phyloP scores from a whole-genome alignment of 202 grass and related monocot species.

The Zoysia matrella region DNA sequence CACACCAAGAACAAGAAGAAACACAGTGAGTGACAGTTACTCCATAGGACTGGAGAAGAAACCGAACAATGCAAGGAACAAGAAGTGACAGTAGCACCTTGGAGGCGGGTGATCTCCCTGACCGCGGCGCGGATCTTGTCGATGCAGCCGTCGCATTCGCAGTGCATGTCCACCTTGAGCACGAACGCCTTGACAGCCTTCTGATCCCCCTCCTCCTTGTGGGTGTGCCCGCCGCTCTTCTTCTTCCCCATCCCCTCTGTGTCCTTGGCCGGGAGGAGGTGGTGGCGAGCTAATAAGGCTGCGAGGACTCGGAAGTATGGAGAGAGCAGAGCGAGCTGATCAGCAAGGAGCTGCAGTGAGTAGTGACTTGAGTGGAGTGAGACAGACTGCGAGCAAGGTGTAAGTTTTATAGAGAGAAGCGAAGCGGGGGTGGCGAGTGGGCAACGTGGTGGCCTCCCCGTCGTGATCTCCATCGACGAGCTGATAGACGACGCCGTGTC shows the following conservation, averaged over 20 bases:
- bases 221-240: neutral
- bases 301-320: too few species aligned
- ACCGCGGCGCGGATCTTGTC: conserved; percentile 38
- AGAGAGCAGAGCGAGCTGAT: too few species aligned
- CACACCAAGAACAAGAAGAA: too few species aligned
- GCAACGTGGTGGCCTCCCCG: neutral
- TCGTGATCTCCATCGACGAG: neutral
- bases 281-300: too few species aligned
- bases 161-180: conserved; percentile 53
- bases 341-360: neutral
- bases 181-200: conserved; percentile 6
- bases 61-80: too few species aligned
- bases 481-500: too few species aligned
- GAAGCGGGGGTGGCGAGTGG: neutral
- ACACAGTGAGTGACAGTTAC: too few species aligned
- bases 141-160: conserved; percentile 43
- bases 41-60: too few species aligned
- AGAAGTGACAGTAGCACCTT: neutral
- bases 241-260: neutral
- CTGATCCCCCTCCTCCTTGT: too few species aligned
- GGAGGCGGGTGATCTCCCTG: neutral
- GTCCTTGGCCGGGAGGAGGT: too few species aligned
- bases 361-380: neutral
- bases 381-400: neutral
- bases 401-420: neutral